Percentiles rank a stretch among this genome's conserved stretches.
Evolutionary conservation across 305 asterid genomes (phyloP).

Genomic region (Solanum hybrid): DNA sequence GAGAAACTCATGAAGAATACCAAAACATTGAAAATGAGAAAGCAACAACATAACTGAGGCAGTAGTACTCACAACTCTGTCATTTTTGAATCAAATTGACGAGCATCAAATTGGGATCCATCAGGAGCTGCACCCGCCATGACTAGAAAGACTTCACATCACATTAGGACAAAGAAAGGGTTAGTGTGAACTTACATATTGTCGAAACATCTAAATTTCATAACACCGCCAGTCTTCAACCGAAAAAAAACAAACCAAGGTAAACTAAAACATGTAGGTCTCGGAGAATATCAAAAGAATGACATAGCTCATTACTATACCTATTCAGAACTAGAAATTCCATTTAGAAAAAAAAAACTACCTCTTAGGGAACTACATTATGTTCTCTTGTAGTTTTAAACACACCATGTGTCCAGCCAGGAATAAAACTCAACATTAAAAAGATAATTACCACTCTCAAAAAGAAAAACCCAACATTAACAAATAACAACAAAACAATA

Average conservation of each 20-base stretch:
- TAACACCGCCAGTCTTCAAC: neutral
- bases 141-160: slow-evolving; percentile 16
- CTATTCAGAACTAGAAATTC: neutral
- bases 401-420: neutral
- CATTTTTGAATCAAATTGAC: slow-evolving; percentile 65
- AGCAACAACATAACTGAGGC: neutral
- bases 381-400: neutral
- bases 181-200: neutral
- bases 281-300: neutral
- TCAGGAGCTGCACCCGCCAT: slow-evolving; percentile 66
- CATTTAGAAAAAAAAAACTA: neutral
- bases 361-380: neutral
- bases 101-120: slow-evolving; percentile 67
- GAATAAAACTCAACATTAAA: neutral
- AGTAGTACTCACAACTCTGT: slow-evolving; percentile 45
- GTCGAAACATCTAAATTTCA: neutral
- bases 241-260: neutral
- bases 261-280: neutral
- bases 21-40: neutral
- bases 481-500: neutral
- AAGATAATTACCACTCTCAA: neutral
- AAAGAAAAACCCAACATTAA: neutral
- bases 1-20: neutral
- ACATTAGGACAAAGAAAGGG: neutral
- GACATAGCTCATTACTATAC: neutral